phyloP scores from a whole-genome alignment of 345 rosid genomes.

The Arabidopsis suecica region DNA sequence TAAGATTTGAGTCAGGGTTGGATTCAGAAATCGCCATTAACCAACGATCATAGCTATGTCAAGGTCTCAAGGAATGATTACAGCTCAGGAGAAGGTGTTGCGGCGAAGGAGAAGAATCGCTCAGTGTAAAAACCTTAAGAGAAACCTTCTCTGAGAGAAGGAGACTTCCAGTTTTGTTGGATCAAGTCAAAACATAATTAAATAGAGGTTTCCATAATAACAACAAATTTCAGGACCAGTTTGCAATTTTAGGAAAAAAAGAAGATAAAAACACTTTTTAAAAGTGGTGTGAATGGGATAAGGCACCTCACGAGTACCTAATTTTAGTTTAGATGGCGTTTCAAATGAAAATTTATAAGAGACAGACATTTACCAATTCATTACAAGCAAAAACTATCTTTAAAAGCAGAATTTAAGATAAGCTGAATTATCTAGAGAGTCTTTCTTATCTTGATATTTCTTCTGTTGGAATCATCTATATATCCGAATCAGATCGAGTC shows the following conservation, averaged over 20 bases:
- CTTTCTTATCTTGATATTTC: slow-evolving; percentile 17
- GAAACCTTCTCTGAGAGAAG: not conserved
- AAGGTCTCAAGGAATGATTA: slow-evolving; percentile 19
- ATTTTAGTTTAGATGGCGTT: slow-evolving; percentile 28
- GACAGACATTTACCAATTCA: not conserved
- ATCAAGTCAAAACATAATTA: not conserved
- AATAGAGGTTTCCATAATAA: not conserved
- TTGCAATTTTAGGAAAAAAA: not conserved
- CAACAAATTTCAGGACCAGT: not conserved
- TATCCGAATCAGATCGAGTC: not conserved
- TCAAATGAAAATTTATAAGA: slow-evolving; percentile 11
- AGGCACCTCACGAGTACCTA: slow-evolving; percentile 36
- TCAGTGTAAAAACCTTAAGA: slow-evolving; percentile 29
- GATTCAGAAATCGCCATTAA: slow-evolving; percentile 46
- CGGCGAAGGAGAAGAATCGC: slow-evolving; percentile 33
- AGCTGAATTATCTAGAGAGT: slow-evolving; percentile 2
- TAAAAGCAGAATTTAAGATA: slow-evolving; percentile 25
- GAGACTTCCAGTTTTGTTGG: not conserved
- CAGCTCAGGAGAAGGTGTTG: slow-evolving; percentile 14
- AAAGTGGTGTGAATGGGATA: slow-evolving; percentile 27
- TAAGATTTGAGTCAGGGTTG: slow-evolving; percentile 17
- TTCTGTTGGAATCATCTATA: slow-evolving; percentile 23
- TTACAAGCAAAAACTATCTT: slow-evolving; percentile 17
- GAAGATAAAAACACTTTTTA: not conserved
- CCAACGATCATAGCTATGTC: slow-evolving; percentile 41